Percentiles rank a stretch among this genome's conserved stretches.
These are phyloP conservation scores for Iberis amara DNA, from an alignment of 441 rosid genomes.

Conservation along the genomic window DNA sequence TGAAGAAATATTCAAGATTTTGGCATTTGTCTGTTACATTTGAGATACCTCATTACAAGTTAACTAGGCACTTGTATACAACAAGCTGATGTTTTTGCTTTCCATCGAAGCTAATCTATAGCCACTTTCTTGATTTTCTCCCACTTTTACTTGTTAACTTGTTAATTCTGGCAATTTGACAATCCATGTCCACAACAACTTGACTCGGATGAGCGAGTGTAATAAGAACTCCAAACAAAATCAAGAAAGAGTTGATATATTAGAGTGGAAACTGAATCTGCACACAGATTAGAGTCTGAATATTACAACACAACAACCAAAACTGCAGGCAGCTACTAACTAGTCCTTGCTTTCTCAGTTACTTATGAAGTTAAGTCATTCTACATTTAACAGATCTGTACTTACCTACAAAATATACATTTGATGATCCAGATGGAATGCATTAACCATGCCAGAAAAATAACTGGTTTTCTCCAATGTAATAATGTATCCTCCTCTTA, in stretches of 20 bases:
- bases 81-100: conserved; percentile 23
- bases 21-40: conserved; percentile 19
- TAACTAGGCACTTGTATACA: conserved; percentile 22
- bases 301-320: conserved; percentile 37
- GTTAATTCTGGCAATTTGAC: conserved; percentile 2
- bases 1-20: conserved; percentile 14
- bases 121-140: neutral
- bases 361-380: conserved; percentile 15
- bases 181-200: neutral
- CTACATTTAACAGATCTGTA: conserved; percentile 43
- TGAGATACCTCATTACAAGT: conserved; percentile 1
- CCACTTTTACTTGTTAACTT: neutral
- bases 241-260: neutral
- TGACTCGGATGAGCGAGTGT: neutral
- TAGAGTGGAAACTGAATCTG: conserved; percentile 16
- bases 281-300: conserved; percentile 26
- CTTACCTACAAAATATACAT: conserved; percentile 68
- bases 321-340: conserved; percentile 55
- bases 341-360: conserved; percentile 31
- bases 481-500: neutral
- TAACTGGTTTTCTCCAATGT: conserved; percentile 9
- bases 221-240: neutral
- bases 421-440: conserved; percentile 25
- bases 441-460: conserved; percentile 20
- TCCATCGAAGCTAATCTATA: conserved; percentile 21